Conservation (phyloP, 768 basidiomycete species). For the Lentinula boryana region DNA sequence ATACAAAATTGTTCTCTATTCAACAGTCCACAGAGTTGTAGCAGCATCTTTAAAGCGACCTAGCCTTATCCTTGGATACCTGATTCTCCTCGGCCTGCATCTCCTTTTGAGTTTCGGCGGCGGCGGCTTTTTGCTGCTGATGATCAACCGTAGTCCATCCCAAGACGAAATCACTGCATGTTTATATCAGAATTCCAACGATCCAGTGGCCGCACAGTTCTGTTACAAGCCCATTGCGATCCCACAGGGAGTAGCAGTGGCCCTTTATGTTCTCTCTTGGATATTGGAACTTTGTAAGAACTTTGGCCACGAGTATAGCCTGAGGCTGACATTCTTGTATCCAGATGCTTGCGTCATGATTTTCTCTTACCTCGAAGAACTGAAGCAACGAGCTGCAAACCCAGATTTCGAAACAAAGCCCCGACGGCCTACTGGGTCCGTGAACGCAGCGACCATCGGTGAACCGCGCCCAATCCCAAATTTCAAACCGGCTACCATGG, state of each 20-base stretch:
- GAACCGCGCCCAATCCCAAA: background rate
- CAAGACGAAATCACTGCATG: conserved; percentile 31
- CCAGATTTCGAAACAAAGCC: background rate
- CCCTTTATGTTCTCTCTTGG: conserved; percentile 45
- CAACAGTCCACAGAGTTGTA: conserved; percentile 27
- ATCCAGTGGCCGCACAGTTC: conserved; percentile 23
- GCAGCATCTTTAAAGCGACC: conserved; percentile 37
- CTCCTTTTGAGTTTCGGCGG: conserved; percentile 40
- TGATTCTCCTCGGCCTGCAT: conserved; percentile 35
- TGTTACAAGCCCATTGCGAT: conserved; percentile 38
- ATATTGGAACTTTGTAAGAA: conserved; percentile 15
- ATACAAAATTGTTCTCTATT: background rate
- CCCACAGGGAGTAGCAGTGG: conserved; percentile 36
- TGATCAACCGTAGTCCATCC: conserved; percentile 32
- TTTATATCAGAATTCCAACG: conserved; percentile 20
- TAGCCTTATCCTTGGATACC: conserved; percentile 37
- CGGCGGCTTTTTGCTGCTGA: conserved; percentile 45
- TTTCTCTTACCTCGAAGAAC: background rate
- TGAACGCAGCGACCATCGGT: background rate
- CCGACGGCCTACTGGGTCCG: background rate
- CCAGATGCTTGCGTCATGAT: conserved; percentile 2
- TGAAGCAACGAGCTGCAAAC: background rate
- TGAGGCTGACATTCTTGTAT: background rate
- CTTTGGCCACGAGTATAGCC: background rate
- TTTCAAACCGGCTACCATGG: background rate